Evolutionary conservation across 169 alveolate species (phyloP).

Genomic region (Babesia sp.): DNA sequence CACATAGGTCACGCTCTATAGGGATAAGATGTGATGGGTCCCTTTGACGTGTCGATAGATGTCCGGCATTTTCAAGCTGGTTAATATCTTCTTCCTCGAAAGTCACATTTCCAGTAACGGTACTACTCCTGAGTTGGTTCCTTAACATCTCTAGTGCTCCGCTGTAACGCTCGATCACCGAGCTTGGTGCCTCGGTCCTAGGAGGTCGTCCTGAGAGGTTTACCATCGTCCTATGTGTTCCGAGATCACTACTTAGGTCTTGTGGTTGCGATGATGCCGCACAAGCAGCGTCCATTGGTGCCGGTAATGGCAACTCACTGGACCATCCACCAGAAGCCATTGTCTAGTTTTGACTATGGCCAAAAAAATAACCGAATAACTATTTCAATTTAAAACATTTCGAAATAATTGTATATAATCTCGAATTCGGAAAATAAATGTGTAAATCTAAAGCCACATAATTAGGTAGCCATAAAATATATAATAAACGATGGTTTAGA

Average conservation of each 20-base stretch:
- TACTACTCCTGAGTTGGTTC: conserved; percentile 22
- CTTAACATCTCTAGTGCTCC: conserved; percentile 49
- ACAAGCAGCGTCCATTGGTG: background rate
- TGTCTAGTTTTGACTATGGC: background rate
- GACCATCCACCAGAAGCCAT: conserved; percentile 7
- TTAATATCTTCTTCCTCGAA: conserved; percentile 10
- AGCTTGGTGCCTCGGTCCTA: background rate
- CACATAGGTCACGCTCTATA: conserved; percentile 36
- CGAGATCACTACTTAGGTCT: background rate
- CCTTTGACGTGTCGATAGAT: background rate
- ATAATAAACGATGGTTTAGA: background rate
- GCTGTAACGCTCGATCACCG: conserved; percentile 30
- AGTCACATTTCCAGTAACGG: conserved; percentile 9
- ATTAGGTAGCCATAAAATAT: background rate
- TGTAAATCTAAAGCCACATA: background rate
- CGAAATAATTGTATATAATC: too few species aligned
- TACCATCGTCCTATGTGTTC: background rate
- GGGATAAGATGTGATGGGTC: conserved; percentile 14
- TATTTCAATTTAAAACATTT: too few species aligned
- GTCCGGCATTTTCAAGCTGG: background rate
- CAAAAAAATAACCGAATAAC: background rate
- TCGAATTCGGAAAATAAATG: background rate
- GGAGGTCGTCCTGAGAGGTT: background rate
- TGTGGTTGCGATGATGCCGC: background rate
- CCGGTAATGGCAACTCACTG: background rate